phyloP scores from a whole-genome alignment of 2,329 filamentous ascomycete species.

The Fusarium nanum region DNA sequence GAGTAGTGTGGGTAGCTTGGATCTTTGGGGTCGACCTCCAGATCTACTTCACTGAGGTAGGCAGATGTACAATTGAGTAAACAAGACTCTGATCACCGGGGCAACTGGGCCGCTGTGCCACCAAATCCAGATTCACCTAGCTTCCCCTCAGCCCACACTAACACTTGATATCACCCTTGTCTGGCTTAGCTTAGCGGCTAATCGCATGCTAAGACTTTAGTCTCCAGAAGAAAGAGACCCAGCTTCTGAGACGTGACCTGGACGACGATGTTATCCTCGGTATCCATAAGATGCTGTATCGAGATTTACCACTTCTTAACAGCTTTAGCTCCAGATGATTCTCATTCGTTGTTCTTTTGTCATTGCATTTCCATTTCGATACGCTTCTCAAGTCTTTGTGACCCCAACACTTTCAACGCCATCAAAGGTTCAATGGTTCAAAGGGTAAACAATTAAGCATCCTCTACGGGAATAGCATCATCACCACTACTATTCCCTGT shows the following conservation, averaged over 20 bases:
- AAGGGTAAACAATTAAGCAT: neutral
- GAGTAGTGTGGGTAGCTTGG: slow-evolving; percentile 36
- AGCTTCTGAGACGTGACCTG: slow-evolving; percentile 40
- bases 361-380: neutral
- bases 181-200: slow-evolving; percentile 24
- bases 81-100: slow-evolving; percentile 20
- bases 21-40: slow-evolving; percentile 29
- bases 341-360: neutral
- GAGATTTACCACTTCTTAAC: neutral
- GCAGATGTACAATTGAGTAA: slow-evolving; percentile 11
- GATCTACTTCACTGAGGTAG: slow-evolving; percentile 21
- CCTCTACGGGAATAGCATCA: slow-evolving; percentile 10
- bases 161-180: slow-evolving; percentile 19
- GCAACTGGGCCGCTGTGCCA: slow-evolving; percentile 18
- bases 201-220: neutral
- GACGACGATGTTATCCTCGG: slow-evolving; percentile 15
- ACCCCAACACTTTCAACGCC: neutral
- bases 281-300: neutral
- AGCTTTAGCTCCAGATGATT: neutral
- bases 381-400: neutral
- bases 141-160: slow-evolving; percentile 12
- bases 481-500: slow-evolving; percentile 14
- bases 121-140: slow-evolving; percentile 23
- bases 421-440: neutral
- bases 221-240: neutral